Base-by-base conservation (phyloP, 2,329 filamentous ascomycete species). In the Trichocomaceae sp. region DNA sequence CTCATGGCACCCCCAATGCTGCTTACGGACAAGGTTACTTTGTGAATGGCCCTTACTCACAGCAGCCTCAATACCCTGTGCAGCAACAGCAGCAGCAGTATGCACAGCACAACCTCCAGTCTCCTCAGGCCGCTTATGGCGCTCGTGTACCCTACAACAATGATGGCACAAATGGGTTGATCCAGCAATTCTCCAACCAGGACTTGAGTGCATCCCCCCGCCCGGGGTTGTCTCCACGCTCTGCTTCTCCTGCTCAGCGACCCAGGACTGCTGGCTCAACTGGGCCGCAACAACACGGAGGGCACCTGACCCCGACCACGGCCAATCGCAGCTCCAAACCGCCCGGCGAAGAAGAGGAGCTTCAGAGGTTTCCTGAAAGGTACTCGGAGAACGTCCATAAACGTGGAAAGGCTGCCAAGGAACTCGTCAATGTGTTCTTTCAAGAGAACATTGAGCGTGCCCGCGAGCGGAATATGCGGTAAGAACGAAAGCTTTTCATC, bases 381-480 rank as follows among this genome's bases (percentile, higher is more conserved):
- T 95, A 92, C 73, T 89, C 90, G 2, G 89, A 95, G 67, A 88
- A 88, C 66, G 87, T 95, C 39, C 84, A 87, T 55, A 90, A 93
- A 67, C 77, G 83, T 64, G 80, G 82, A 29, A 84, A 83, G 67
- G 79, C 83, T 52, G 82, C 83, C 47, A 83, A 84, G 65, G 79
- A 83, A 62, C 71, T 85, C 61, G 83, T 86, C 60, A 83, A 83
- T 66, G 80, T 83, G 64, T 97, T 97, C 78, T 99, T 97, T 83
- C 95, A 95, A 75, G 92, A 99, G 74, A 97, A 92, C 70, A 95
- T 99, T 54, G 92, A 96, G 78, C 84, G 93, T 64, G 93, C 93
- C 50, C 83, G 92, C 63, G 93, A 97, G 75, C 85, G 93, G 57
- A 99, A 99, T 72, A 85, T 95, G 72, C 87, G 91, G 91, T 95